Base-by-base conservation (phyloP, 805 yeast genomes). In the Starmerella geochares region DNA sequence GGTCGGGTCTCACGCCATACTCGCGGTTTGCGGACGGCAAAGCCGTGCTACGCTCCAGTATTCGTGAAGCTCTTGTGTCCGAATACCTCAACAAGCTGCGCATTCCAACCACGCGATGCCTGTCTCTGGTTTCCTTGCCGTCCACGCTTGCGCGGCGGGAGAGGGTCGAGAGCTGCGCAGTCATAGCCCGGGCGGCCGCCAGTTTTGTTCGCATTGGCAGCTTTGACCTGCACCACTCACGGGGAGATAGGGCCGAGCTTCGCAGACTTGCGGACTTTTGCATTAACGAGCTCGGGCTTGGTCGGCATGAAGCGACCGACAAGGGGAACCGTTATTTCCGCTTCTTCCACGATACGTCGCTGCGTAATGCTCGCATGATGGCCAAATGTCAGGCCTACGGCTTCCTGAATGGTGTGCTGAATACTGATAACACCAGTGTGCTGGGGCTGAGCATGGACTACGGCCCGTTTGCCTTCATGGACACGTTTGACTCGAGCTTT, bases 1-100 rank as follows among this genome's bases (percentile, higher is more conserved):
- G 98, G 0, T 79, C 92, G 3, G 98, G 98, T 0, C 70, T 76
- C 56, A 90, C 97, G 0, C 96, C 97, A 1, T 90, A 75, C 64
- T 83, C 95, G 0, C 74, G 98, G 52, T 90, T 88, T 71, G 97
- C 96, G 0, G 98, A 90, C 67, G 98, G 98, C 3, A 86, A 86
- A 61, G 96, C 97, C 0, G 94, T 87, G 5, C 60, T 90, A 28
- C 68, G 96, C 53, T 86, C 96, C 2, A 80, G 94, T 42, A 78
- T 92, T 32, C 71, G 97, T 31, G 98, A 90, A 63, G 88, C 84
- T 52, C 72, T 90, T 44, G 82, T 84, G 1, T 81, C 92, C 4
- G 97, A 92, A 61, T 78, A 85, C 24, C 68, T 92, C 47, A 65
- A 83, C 62, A 82, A 85, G 2, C 75, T 92, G 23, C 88, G 92